Evolutionary conservation across 1,284 basidiomycete genomes (phyloP).

Genomic region (Tilletia setariae): DNA sequence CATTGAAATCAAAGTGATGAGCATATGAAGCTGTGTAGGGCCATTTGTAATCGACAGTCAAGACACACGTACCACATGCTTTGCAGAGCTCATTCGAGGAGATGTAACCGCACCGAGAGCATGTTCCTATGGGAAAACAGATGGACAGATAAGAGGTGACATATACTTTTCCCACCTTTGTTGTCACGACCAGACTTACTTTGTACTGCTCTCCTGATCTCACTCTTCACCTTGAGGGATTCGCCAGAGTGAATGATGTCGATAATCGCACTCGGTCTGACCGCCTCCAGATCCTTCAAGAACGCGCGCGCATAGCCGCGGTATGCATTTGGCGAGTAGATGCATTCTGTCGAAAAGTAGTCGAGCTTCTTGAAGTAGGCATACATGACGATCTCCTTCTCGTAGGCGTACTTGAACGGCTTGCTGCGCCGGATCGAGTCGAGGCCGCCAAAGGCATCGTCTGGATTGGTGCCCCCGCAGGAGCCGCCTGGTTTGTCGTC

Average conservation of each 20-base stretch:
- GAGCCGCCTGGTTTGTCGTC: conserved; percentile 20
- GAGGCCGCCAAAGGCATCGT: conserved; percentile 61
- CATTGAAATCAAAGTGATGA: background rate
- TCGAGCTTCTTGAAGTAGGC: conserved; percentile 93
- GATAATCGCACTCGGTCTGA: conserved; percentile 88
- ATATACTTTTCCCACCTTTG: too few species aligned
- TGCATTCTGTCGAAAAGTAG: conserved; percentile 99
- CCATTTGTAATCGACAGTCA: background rate
- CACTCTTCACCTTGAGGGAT: conserved; percentile 36
- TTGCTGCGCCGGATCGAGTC: conserved; percentile 80
- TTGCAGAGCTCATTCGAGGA: conserved; percentile 51
- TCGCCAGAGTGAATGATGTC: conserved; percentile 74
- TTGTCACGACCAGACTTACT: conserved; percentile 29
- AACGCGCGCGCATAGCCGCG: conserved; percentile 91
- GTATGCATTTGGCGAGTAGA: conserved; percentile 92
- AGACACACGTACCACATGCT: conserved; percentile 32
- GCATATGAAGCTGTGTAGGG: background rate
- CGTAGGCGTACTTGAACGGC: conserved; percentile 96
- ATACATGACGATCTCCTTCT: conserved; percentile 99
- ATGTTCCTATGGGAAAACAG: conserved; percentile 22
- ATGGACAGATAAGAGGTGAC: too few species aligned
- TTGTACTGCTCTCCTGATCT: conserved; percentile 41
- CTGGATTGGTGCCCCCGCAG: conserved; percentile 52
- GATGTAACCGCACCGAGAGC: conserved; percentile 52
- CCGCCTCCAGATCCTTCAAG: conserved; percentile 89